A percentile compares a stretch with the other conserved stretches of the same genome.
These are phyloP conservation scores for Thalassiosira mediterranea DNA, from an alignment of 352 stramenopile species.

Conservation along the genomic window DNA sequence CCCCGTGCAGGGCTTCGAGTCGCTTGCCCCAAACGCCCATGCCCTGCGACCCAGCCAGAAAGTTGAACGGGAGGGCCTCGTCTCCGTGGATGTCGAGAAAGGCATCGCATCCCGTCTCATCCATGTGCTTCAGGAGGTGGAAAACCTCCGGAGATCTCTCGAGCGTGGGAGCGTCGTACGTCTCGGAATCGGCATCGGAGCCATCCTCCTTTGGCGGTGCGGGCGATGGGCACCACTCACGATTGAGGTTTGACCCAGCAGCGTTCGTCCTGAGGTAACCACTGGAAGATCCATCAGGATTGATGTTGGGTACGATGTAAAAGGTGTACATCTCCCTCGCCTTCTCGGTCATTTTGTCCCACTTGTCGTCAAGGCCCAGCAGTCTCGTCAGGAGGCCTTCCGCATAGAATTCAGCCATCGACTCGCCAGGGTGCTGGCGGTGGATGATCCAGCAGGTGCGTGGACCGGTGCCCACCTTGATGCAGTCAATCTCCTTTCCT, in stretches of 20 bases:
- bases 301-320: constrained; percentile 75
- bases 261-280: constrained; percentile 73
- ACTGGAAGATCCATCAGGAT: constrained; percentile 60
- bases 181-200: constrained; percentile 4
- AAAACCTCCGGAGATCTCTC: constrained; percentile 72
- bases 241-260: constrained; percentile 69
- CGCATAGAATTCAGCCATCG: constrained; percentile 73
- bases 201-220: neutral
- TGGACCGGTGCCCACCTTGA: constrained; percentile 57
- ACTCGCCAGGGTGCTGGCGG: constrained; percentile 68
- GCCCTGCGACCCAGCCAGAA: constrained; percentile 62
- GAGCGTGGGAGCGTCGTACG: constrained; percentile 68
- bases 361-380: constrained; percentile 33
- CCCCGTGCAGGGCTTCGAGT: constrained; percentile 52
- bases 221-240: constrained; percentile 60
- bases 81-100: constrained; percentile 77
- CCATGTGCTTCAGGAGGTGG: constrained; percentile 59
- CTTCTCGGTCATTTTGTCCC: constrained; percentile 33
- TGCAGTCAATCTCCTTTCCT: constrained; percentile 64
- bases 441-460: constrained; percentile 68
- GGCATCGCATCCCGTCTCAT: constrained; percentile 58
- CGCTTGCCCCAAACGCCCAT: constrained; percentile 51
- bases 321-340: constrained; percentile 66
- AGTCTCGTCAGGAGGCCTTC: constrained; percentile 64
- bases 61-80: constrained; percentile 74